Evolutionary conservation across 2,329 filamentous ascomycete species (phyloP), one percentile per base, ranked within the genome.

Genomic region (Diaporthe ampelina): DNA sequence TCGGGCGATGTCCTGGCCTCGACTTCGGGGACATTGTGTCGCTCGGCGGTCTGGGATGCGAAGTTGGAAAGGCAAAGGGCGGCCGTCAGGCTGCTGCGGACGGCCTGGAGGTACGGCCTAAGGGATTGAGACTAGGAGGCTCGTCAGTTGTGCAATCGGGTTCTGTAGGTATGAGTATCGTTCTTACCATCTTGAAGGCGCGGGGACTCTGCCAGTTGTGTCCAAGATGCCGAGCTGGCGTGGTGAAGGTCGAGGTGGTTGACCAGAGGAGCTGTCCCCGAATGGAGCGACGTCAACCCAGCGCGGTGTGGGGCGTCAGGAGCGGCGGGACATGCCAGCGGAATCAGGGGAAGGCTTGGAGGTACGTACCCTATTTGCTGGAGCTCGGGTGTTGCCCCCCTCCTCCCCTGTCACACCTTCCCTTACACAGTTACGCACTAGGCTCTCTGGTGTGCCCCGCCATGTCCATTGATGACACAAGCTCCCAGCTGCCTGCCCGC

Each of bases 11-110:
- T 95, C 78, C 92, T 92, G 56, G 96, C 95, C 88, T 99, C 97
- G 80, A 99, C 94, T 84, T 99, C 97, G 76, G 97, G 97, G 59
- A 98, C 96, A 88, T 99, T 99, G 87, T 98, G 97, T 79, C 97
- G 90, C 88, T 99, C 97, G 72, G 95, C 94, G 59, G 94, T 95
- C 86, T 99, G 97, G 67, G 96, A 98, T 77, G 97, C 96, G 85
- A 99, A 99, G 89, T 99, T 97, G 84, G 95, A 96, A 75, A 97
- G 91, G 74, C 95, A 96, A 79, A 99, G 92, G 78, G 97, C 96
- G 77, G 96, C 95, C 54, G 95, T 98, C 81, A 99, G 90, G 81
- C 94, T 97, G 82, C 94, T 95, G 81, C 97, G 94, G 81, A 98
- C 97, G 85, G 94, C 97, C 88, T 97, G 95, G 79, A 98, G 94